A percentile compares a stretch with the other conserved stretches of the same genome.
These are phyloP conservation scores for Colletotrichum godetiae DNA, from an alignment of 2,329 filamentous ascomycete species.

Conservation along the genomic window DNA sequence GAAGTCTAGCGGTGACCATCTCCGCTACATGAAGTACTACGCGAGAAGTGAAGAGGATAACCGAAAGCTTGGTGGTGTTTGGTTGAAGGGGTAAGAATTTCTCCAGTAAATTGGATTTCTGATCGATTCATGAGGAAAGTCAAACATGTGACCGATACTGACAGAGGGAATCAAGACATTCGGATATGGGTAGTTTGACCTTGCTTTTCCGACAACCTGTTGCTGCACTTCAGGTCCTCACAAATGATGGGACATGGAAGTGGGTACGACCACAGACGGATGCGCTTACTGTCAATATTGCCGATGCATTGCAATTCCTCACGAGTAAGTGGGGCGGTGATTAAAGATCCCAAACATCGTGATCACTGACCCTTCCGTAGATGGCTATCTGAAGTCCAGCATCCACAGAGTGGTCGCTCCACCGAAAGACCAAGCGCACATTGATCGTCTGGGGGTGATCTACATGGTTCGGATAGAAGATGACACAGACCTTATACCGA, in stretches of 20 bases:
- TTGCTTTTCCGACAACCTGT: slow-evolving; percentile 67
- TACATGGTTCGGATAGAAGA: background rate
- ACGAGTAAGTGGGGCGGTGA: slow-evolving; percentile 44
- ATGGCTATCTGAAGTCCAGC: slow-evolving; percentile 49
- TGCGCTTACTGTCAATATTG: slow-evolving; percentile 60
- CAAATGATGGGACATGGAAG: slow-evolving; percentile 53
- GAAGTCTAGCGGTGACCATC: background rate
- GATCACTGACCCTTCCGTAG: background rate
- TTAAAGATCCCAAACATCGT: background rate
- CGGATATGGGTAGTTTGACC: slow-evolving; percentile 63
- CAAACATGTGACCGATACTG: background rate
- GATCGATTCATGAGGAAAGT: no score
- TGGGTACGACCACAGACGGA: slow-evolving; percentile 42
- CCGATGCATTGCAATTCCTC: slow-evolving; percentile 57
- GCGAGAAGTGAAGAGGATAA: background rate
- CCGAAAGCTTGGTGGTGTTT: background rate
- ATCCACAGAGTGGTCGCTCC: slow-evolving; percentile 48
- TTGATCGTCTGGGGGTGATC: background rate
- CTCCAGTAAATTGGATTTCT: no score
- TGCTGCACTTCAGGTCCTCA: slow-evolving; percentile 61
- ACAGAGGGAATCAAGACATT: slow-evolving; percentile 50
- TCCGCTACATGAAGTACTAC: background rate
- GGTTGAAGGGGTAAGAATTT: background rate
- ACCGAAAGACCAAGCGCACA: slow-evolving; percentile 46
- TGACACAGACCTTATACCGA: slow-evolving; percentile 45